Evolutionary conservation across 495 filamentous ascomycete species (phyloP).

Genomic region (Trichoderma orchidacearum): DNA sequence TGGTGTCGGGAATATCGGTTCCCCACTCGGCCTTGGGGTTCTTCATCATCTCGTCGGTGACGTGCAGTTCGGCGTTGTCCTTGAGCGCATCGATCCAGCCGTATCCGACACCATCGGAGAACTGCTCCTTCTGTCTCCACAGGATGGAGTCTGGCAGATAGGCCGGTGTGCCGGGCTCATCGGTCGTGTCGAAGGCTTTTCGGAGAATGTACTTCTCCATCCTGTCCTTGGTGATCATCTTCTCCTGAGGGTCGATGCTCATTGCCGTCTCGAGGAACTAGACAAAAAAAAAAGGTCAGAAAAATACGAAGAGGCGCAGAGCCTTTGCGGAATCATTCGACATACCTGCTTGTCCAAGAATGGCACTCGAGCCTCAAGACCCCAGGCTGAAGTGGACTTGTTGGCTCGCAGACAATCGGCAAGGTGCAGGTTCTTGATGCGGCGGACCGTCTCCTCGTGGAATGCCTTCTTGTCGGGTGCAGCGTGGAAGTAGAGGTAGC

Average conservation of each 20-base stretch:
- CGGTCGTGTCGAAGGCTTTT: constrained; percentile 89
- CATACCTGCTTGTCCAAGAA: constrained; percentile 83
- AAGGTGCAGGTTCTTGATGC: constrained; percentile 90
- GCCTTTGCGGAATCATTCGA: no score
- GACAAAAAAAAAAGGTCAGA: neutral
- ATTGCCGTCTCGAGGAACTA: constrained; percentile 83
- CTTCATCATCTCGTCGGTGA: constrained; percentile 94
- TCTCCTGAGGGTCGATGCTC: constrained; percentile 85
- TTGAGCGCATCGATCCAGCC: constrained; percentile 97
- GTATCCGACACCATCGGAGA: constrained; percentile 95
- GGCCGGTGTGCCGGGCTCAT: constrained; percentile 60
- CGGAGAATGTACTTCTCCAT: constrained; percentile 97
- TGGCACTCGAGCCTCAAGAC: constrained; percentile 92
- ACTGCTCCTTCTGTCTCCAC: constrained; percentile 98
- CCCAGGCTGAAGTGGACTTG: constrained; percentile 99
- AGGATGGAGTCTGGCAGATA: constrained; percentile 93
- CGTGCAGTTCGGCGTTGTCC: constrained; percentile 74
- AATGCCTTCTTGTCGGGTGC: constrained; percentile 83
- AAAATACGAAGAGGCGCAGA: neutral
- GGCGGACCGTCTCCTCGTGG: constrained; percentile 81
- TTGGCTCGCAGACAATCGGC: constrained; percentile 94
- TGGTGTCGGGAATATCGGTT: constrained; percentile 75
- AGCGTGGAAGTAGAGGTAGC: constrained; percentile 96
- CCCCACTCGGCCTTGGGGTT: constrained; percentile 96
- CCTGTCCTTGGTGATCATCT: constrained; percentile 81